A percentile compares a stretch with the other conserved stretches of the same genome.
phyloP scores from a whole-genome alignment of 129 eudicot genomes.

The Chrysanthemum seticuspe region DNA sequence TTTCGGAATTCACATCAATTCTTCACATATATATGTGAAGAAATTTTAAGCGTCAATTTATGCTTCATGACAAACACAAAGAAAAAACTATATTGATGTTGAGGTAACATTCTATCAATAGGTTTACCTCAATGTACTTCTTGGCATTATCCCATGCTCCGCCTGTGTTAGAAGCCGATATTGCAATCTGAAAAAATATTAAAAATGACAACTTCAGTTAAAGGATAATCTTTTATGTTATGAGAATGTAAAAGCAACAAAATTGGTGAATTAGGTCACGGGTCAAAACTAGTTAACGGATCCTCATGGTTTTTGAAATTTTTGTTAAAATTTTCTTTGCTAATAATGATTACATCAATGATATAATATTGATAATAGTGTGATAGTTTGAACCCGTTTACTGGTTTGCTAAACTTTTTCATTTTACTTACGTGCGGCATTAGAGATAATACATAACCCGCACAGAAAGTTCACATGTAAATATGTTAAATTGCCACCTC shows the following conservation, averaged over 20 bases:
- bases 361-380: too few species aligned
- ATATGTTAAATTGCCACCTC: neutral
- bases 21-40: neutral
- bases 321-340: too few species aligned
- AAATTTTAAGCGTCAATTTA: neutral
- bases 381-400: too few species aligned
- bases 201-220: neutral
- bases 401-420: too few species aligned
- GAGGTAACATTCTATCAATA: neutral
- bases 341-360: too few species aligned
- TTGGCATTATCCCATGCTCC: constrained; percentile 67
- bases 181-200: constrained; percentile 32
- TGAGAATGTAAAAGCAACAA: neutral
- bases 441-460: too few species aligned
- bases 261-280: neutral
- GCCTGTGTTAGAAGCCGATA: constrained; percentile 61
- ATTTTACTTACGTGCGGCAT: too few species aligned
- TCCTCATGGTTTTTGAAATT: too few species aligned
- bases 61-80: neutral
- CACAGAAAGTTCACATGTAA: too few species aligned
- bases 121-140: constrained; percentile 53
- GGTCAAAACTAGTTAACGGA: neutral
- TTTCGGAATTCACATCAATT: neutral
- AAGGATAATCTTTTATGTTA: neutral
- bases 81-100: neutral